A percentile compares a stretch with the other conserved stretches of the same genome.
phyloP scores from a whole-genome alignment of 2,329 filamentous ascomycete genomes.

The Zymoseptoria crescenta region DNA sequence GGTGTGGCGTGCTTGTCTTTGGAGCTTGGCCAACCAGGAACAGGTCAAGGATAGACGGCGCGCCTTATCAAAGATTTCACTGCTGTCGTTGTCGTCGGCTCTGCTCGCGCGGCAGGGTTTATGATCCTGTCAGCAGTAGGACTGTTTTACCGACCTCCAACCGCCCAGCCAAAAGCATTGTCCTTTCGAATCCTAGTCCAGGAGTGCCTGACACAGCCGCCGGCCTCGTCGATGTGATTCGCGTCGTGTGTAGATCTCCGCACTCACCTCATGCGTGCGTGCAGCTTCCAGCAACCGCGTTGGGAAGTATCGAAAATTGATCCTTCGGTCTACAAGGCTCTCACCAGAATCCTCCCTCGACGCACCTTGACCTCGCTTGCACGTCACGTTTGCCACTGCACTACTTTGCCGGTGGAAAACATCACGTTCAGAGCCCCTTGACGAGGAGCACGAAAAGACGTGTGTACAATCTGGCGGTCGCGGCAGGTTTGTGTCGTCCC shows the following conservation, averaged over 20 bases:
- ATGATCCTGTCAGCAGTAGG: not conserved
- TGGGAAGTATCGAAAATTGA: not conserved
- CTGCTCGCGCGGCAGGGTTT: not conserved
- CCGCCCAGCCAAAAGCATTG: not conserved
- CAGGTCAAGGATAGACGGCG: not conserved
- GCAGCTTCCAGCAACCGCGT: not conserved
- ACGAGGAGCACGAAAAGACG: too few relatives aligned
- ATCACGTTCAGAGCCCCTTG: too few relatives aligned
- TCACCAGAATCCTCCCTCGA: not conserved
- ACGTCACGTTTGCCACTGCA: not conserved
- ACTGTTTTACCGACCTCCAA: not conserved
- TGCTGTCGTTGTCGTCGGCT: not conserved
- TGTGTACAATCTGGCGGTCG: not conserved
- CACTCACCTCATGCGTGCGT: not conserved
- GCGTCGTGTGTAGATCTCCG: not conserved
- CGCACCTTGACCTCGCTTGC: not conserved
- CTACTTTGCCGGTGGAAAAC: not conserved
- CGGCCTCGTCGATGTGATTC: not conserved
- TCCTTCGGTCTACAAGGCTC: not conserved
- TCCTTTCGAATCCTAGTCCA: not conserved
- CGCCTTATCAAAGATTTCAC: not conserved
- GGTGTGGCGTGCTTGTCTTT: not conserved
- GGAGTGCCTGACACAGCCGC: not conserved
- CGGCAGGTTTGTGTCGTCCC: not conserved
- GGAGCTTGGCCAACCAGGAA: not conserved